Evolutionary conservation across 2,329 filamentous ascomycete species (phyloP), one percentile per base, ranked within the genome.

Genomic region (Trichophyton simii): DNA sequence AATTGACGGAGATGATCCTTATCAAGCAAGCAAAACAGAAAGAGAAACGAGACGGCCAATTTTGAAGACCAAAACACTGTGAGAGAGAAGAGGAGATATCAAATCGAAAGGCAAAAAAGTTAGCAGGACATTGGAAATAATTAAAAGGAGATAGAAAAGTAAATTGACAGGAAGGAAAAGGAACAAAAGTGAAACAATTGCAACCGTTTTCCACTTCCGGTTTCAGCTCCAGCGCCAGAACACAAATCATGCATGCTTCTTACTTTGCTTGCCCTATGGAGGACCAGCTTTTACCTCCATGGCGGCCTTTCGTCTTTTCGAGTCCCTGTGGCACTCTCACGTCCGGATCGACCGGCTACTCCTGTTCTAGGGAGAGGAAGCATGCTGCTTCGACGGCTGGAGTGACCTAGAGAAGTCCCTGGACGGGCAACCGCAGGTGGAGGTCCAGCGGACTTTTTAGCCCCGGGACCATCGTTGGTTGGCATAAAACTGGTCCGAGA

Each of bases 321-420:
- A 48, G 64, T 69, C 18, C 60, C 64, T 13, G 68, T 52, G 4
- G 67, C 63, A 62, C 68, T 71, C 11, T 72, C 70, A 20, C 72
- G 69, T 11, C 70, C 72, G 3, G 61, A 63, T n/a, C 66, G 58
- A n/a, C 22, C 50, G 4, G 11, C 25, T 13, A 25, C 22, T 34
- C 38, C 36, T 41, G 50, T 58, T 60, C 70, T 74, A 1, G 73
- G 71, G 54, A 75, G 60, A 22, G 76, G 76, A 42, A 78, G 68
- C 61, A 77, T 66, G 66, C 75, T 77, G 36, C 68, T 67, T 11
- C 76, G 70, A 13, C 73, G 71, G 57, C 66, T 71, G 3, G 72
- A 72, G 66, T 76, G 74, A 0, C 75, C 74, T 9, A 76, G 66
- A 1, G 74, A 65, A 1, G 75, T 76, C 0, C 71, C 74, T 1